Conservation (phyloP, 73 alveolate genomes). For the Effrenium voratum region DNA sequence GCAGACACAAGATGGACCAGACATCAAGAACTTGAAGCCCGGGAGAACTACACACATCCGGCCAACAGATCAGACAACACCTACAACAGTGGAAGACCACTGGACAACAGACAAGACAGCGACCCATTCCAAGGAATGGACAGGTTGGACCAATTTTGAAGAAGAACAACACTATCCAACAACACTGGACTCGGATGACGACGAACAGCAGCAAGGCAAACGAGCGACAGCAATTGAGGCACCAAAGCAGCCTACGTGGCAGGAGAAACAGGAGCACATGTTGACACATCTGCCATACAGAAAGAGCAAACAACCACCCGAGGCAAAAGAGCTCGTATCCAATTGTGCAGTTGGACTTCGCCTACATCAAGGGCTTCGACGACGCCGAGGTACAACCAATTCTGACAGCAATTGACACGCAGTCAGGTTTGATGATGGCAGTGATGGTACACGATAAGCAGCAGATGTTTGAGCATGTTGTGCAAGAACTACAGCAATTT, state of each 20-base stretch:
- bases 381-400: neutral
- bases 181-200: neutral
- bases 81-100: neutral
- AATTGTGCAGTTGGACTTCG: conserved; percentile 23
- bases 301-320: neutral
- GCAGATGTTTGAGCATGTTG: neutral
- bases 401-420: conserved; percentile 17
- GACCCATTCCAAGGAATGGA: neutral
- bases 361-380: neutral
- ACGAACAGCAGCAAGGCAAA: neutral
- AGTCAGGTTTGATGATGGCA: conserved; percentile 33
- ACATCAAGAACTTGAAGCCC: neutral
- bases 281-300: conserved; percentile 47
- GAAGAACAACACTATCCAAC: neutral
- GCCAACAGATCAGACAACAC: neutral
- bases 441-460: neutral
- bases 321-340: neutral
- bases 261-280: neutral
- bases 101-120: neutral
- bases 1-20: conserved; percentile 21
- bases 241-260: conserved; percentile 15
- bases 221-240: neutral
- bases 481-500: neutral
- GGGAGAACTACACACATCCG: neutral
- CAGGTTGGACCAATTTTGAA: conserved; percentile 28